Conservation (phyloP, 164 flowering plant genomes). For the Magnolia kwangsiensis region DNA sequence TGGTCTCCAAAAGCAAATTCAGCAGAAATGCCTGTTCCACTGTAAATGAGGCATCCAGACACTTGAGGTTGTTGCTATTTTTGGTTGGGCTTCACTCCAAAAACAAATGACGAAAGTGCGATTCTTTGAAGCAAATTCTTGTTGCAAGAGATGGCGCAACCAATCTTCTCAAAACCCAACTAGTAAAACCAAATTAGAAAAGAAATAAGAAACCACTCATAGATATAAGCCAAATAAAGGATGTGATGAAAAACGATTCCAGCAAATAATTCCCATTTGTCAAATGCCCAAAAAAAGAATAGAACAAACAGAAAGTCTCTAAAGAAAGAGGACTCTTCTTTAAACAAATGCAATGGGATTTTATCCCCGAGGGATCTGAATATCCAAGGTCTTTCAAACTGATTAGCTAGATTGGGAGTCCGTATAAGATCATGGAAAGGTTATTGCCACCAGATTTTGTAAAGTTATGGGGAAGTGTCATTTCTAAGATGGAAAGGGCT, state of each 20-base stretch:
- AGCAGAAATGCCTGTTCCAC: slow-evolving; percentile 60
- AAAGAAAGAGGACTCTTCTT: too few relatives aligned
- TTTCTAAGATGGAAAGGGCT: too few relatives aligned
- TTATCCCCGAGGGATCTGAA: too few relatives aligned
- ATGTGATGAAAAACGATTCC: neutral
- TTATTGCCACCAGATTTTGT: too few relatives aligned
- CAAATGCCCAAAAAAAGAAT: too few relatives aligned
- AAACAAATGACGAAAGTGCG: slow-evolving; percentile 38
- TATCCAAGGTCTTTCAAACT: too few relatives aligned
- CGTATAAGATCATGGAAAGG: too few relatives aligned
- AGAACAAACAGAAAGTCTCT: too few relatives aligned
- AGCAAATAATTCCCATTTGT: too few relatives aligned
- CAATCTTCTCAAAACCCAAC: slow-evolving; percentile 67
- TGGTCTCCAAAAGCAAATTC: slow-evolving; percentile 44
- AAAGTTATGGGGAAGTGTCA: too few relatives aligned
- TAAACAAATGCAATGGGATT: too few relatives aligned
- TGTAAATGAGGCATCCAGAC: slow-evolving; percentile 24
- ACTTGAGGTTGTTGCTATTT: slow-evolving; percentile 5
- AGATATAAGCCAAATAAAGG: neutral
- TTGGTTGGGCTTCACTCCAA: slow-evolving; percentile 18
- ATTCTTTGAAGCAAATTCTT: slow-evolving; percentile 54
- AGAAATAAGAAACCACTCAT: neutral
- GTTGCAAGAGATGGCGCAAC: slow-evolving; percentile 63
- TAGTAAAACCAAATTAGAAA: slow-evolving; percentile 17
- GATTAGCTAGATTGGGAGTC: too few relatives aligned